Evolutionary conservation across 2,329 filamentous ascomycete species (phyloP).

Genomic region (Talaromyces sp.): DNA sequence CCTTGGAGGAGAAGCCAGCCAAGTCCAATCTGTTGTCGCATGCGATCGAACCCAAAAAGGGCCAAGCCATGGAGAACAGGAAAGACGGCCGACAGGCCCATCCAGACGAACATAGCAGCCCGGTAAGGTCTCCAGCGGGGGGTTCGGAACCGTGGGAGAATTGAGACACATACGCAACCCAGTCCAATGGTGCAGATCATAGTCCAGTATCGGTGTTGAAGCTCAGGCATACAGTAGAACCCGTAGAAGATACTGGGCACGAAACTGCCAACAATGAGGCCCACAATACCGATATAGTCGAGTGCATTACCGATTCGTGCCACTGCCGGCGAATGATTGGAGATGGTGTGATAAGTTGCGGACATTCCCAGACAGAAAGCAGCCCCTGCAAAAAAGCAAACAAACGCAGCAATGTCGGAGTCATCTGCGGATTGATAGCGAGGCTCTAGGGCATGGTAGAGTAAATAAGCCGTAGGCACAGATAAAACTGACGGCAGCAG

Average conservation of each 20-base stretch:
- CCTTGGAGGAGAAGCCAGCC: constrained; percentile 81
- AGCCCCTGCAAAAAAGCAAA: constrained; percentile 77
- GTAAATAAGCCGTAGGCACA: constrained; percentile 51
- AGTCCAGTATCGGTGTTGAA: constrained; percentile 73
- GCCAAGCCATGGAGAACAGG: constrained; percentile 77
- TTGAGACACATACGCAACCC: constrained; percentile 75
- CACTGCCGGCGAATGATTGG: constrained; percentile 79
- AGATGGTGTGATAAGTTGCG: constrained; percentile 80
- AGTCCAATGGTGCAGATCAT: constrained; percentile 77
- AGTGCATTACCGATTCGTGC: constrained; percentile 86
- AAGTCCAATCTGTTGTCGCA: constrained; percentile 76
- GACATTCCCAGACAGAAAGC: constrained; percentile 76
- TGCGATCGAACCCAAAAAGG: constrained; percentile 66
- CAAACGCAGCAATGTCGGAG: constrained; percentile 71
- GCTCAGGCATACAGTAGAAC: constrained; percentile 68
- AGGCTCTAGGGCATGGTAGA: constrained; percentile 63
- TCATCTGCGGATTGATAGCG: constrained; percentile 66
- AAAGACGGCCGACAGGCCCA: constrained; percentile 81
- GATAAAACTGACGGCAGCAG: constrained; percentile 68
- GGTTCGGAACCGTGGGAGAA: constrained; percentile 80
- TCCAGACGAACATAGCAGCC: constrained; percentile 83
- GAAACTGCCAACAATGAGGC: constrained; percentile 87
- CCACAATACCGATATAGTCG: constrained; percentile 92
- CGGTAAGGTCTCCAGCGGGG: constrained; percentile 83
- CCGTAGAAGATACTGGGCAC: constrained; percentile 87